phyloP scores from a whole-genome alignment of 345 rosid genomes.

The Draba incana region DNA sequence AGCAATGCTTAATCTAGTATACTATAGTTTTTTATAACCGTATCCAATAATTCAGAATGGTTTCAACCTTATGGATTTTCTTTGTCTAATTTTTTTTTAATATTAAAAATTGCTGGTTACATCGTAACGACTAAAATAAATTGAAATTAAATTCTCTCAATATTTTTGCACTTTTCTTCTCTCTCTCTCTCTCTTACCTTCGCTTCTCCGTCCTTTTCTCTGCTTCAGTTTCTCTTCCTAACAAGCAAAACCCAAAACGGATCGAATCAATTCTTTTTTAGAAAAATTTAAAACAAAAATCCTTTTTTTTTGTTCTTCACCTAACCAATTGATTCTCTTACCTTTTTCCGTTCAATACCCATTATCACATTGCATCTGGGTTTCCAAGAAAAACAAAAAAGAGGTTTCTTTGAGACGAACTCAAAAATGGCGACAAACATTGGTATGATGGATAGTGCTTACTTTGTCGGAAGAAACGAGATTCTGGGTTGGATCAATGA shows the following conservation, averaged over 20 bases:
- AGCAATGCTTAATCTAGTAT: background rate
- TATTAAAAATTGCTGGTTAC: constrained; percentile 15
- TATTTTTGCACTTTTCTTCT: background rate
- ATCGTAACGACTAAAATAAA: constrained; percentile 35
- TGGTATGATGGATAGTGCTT: constrained; percentile 98
- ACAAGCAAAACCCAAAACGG: constrained; percentile 45
- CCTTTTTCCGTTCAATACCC: constrained; percentile 10
- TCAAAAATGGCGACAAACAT: constrained; percentile 75
- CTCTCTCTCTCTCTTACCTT: constrained; percentile 10
- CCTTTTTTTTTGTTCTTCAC: constrained; percentile 5
- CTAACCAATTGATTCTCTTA: constrained; percentile 30
- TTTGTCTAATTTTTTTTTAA: background rate
- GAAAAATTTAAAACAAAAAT: background rate
- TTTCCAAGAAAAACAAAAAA: background rate
- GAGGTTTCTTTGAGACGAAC: background rate
- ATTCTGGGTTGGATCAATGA: constrained; percentile 89
- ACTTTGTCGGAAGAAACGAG: constrained; percentile 97
- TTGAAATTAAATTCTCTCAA: background rate
- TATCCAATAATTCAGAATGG: background rate
- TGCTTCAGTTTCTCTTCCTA: constrained; percentile 42
- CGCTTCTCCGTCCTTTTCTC: constrained; percentile 43
- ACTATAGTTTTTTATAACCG: background rate
- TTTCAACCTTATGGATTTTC: constrained; percentile 4
- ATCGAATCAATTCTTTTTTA: constrained; percentile 33
- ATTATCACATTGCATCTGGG: constrained; percentile 38